Conservation (phyloP, 768 basidiomycete genomes). For the Termitomyces bulborhizus region DNA sequence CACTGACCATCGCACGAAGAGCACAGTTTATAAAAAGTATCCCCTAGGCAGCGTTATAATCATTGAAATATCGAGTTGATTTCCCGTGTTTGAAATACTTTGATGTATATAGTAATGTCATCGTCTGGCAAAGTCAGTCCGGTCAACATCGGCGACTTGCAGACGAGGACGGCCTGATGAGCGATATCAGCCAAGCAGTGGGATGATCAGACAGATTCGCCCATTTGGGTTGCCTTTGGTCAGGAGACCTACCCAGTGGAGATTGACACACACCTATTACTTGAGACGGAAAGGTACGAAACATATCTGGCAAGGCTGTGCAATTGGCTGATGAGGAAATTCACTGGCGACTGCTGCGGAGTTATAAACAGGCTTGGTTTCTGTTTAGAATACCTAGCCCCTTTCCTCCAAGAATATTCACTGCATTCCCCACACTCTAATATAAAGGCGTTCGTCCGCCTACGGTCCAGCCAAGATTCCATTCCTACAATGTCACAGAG, state of each 20-base stretch:
- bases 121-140: no score
- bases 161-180: no score
- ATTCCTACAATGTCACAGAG: constrained; percentile 17
- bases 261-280: not conserved
- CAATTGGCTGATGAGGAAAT: not conserved
- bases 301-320: not conserved
- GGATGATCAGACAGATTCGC: not conserved
- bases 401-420: not conserved
- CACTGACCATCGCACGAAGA: not conserved
- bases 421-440: not conserved
- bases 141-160: no score
- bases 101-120: no score
- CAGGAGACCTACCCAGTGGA: not conserved
- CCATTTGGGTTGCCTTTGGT: not conserved
- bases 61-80: not conserved
- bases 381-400: no score
- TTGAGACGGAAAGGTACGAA: not conserved
- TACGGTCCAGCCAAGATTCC: not conserved
- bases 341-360: not conserved
- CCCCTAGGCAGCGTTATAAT: not conserved
- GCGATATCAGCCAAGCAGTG: not conserved
- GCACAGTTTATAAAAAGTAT: no score
- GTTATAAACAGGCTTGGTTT: not conserved
- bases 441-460: constrained; percentile 10
- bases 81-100: not conserved